These are phyloP conservation scores for Phaffia rhodozyma DNA, from an alignment of 1,284 basidiomycete species.

Conservation along the genomic window DNA sequence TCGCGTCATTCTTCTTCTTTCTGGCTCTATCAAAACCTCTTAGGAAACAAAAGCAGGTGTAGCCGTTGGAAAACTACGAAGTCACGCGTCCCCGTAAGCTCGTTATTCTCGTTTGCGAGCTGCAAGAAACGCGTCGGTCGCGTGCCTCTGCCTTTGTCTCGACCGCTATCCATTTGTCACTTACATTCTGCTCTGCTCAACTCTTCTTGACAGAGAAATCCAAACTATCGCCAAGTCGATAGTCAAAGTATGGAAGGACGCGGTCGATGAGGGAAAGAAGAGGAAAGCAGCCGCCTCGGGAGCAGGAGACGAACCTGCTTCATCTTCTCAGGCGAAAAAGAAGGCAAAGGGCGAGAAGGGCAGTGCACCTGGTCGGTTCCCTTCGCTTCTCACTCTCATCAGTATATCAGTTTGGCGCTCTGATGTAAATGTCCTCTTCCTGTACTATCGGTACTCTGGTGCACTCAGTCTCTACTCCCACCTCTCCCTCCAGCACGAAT, in stretches of 20 bases:
- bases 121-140: too few species aligned
- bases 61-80: slow-evolving; percentile 80
- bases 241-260: slow-evolving; percentile 81
- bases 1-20: background rate
- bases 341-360: slow-evolving; percentile 23
- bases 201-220: slow-evolving; percentile 30
- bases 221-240: slow-evolving; percentile 80
- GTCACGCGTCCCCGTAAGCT: slow-evolving; percentile 52
- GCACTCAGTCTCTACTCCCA: background rate
- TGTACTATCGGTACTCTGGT: background rate
- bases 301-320: slow-evolving; percentile 31
- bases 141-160: background rate
- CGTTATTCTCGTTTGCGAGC: background rate
- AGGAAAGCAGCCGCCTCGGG: slow-evolving; percentile 24
- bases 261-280: slow-evolving; percentile 64
- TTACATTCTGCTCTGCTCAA: background rate
- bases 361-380: slow-evolving; percentile 21
- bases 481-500: slow-evolving; percentile 1
- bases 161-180: background rate
- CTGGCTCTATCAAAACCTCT: background rate
- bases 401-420: background rate
- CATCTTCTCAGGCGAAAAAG: slow-evolving; percentile 23
- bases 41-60: slow-evolving; percentile 85
- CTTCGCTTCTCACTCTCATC: slow-evolving; percentile 9
- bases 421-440: background rate